Percentiles rank a stretch among this genome's conserved stretches.
phyloP scores from a whole-genome alignment of 1,139 yeast species.

The Yamadazyma buinensis region DNA sequence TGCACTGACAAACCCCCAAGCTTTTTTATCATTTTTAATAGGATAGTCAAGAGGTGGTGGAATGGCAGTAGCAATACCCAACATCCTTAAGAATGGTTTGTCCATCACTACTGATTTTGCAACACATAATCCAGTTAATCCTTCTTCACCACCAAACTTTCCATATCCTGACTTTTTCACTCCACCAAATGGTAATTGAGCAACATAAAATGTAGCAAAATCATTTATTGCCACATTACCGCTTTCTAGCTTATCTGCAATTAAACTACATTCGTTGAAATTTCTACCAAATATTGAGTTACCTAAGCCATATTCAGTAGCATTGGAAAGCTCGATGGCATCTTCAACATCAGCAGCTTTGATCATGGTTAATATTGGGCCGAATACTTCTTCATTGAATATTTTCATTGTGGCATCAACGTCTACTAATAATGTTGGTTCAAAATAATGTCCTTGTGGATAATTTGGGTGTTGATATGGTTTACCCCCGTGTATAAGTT shows the following conservation, averaged over 20 bases:
- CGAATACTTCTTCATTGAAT: conserved; percentile 89
- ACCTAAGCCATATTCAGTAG: conserved; percentile 89
- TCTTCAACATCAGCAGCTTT: conserved; percentile 62
- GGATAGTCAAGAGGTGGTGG: conserved; percentile 93
- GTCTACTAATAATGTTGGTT: conserved; percentile 81
- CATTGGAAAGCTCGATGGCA: conserved; percentile 77
- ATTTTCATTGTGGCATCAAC: conserved; percentile 76
- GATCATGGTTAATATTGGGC: conserved; percentile 80
- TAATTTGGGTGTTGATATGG: conserved; percentile 81
- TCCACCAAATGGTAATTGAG: conserved; percentile 97
- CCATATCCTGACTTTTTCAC: conserved; percentile 91
- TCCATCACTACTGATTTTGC: conserved; percentile 87
- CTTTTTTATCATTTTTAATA: conserved; percentile 69
- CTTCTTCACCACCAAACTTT: conserved; percentile 96
- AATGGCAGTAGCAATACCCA: conserved; percentile 68
- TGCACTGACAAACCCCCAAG: conserved; percentile 83
- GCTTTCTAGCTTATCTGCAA: conserved; percentile 62
- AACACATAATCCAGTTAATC: conserved; percentile 80
- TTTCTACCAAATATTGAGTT: conserved; percentile 79
- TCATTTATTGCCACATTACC: conserved; percentile 97
- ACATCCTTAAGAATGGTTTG: conserved; percentile 56
- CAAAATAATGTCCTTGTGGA: conserved; percentile 91
- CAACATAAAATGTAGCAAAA: conserved; percentile 92
- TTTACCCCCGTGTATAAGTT: conserved; percentile 72
- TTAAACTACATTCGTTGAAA: conserved; percentile 50